phyloP scores from a whole-genome alignment of 257 asterid genomes.

The Rhazya stricta region DNA sequence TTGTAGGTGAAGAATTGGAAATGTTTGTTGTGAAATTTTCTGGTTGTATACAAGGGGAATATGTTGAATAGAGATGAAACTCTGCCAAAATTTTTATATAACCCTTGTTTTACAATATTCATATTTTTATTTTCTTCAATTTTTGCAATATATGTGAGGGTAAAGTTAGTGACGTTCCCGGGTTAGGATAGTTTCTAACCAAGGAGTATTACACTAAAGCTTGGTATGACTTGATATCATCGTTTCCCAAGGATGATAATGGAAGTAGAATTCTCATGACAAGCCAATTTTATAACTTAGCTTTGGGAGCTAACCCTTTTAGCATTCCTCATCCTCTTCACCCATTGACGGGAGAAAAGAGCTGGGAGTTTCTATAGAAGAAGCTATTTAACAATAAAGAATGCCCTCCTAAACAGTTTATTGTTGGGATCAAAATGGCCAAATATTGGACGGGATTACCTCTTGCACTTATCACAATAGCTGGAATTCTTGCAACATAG shows the following conservation, averaged over 20 bases:
- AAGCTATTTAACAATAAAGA: background rate
- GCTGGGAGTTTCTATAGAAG: slow-evolving; percentile 9
- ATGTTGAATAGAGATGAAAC: no score
- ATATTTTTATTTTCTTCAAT: no score
- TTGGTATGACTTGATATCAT: background rate
- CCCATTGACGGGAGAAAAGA: background rate
- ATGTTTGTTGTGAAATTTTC: no score
- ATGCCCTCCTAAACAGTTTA: background rate
- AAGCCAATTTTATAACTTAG: background rate
- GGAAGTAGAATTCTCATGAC: slow-evolving; percentile 17
- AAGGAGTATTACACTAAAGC: background rate
- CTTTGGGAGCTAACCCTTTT: background rate
- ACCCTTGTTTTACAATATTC: no score
- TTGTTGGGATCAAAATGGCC: background rate
- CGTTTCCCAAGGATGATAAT: background rate
- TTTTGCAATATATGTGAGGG: no score
- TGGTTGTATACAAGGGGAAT: no score
- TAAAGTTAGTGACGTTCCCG: no score
- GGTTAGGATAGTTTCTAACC: no score
- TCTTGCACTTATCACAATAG: background rate
- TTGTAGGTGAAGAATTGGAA: no score
- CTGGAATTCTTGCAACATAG: background rate
- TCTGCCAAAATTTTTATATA: no score
- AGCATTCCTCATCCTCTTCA: background rate
- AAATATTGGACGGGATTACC: slow-evolving; percentile 10